These are phyloP conservation scores for Gastrolobium bilobum DNA, from an alignment of 306 rosid genomes.

Conservation along the genomic window DNA sequence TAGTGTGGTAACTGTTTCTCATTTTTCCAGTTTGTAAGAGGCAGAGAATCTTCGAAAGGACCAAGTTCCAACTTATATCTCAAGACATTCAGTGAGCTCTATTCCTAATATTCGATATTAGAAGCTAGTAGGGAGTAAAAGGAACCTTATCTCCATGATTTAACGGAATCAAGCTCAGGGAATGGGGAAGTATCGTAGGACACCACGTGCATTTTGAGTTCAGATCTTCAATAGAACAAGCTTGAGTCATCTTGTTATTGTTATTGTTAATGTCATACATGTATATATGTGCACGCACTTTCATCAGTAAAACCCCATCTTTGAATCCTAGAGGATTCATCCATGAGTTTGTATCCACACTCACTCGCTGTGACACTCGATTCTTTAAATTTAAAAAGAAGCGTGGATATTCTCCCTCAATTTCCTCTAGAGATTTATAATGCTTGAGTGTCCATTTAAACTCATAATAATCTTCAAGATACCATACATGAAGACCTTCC, in stretches of 20 bases:
- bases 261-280: slow-evolving; percentile 50
- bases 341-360: slow-evolving; percentile 48
- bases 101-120: background rate
- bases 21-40: background rate
- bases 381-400: slow-evolving; percentile 51
- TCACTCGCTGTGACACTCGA: slow-evolving; percentile 39
- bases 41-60: background rate
- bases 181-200: slow-evolving; percentile 61
- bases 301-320: slow-evolving; percentile 62
- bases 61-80: background rate
- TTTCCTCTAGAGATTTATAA: slow-evolving; percentile 52
- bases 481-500: slow-evolving; percentile 68
- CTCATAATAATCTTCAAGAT: slow-evolving; percentile 68
- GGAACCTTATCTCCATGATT: slow-evolving; percentile 19
- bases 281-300: slow-evolving; percentile 54
- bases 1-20: background rate
- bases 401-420: slow-evolving; percentile 58
- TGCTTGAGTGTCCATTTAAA: slow-evolving; percentile 56
- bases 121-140: background rate
- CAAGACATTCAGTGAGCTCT: background rate
- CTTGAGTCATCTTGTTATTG: slow-evolving; percentile 42
- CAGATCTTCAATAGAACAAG: slow-evolving; percentile 53
- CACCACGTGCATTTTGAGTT: slow-evolving; percentile 45
- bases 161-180: slow-evolving; percentile 64
- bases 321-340: slow-evolving; percentile 66